Percentiles rank a stretch among this genome's conserved stretches.
These are phyloP conservation scores for Bruguiera gymnorhiza DNA, from an alignment of 345 rosid genomes.

Conservation along the genomic window DNA sequence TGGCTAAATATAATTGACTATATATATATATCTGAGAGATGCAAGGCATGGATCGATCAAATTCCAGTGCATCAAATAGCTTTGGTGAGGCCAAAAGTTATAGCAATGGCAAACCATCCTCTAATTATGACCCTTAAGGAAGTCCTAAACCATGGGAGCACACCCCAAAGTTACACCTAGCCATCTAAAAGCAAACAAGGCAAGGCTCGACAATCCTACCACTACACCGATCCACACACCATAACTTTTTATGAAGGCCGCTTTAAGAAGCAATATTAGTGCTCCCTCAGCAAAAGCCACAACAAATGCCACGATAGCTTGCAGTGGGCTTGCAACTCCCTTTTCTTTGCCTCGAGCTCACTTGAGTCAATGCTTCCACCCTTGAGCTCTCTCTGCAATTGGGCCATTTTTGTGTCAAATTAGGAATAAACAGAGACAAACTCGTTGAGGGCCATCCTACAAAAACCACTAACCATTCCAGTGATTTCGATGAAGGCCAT, in stretches of 20 bases:
- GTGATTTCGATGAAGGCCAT: conserved; percentile 72
- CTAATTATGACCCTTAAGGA: conserved; percentile 36
- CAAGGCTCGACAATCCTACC: conserved; percentile 30
- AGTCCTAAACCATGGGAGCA: conserved; percentile 6
- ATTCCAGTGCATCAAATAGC: conserved; percentile 10
- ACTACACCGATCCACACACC: conserved; percentile 29
- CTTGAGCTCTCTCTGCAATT: too few relatives aligned
- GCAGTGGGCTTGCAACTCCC: too few relatives aligned
- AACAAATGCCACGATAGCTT: too few relatives aligned
- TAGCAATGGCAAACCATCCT: conserved; percentile 46
- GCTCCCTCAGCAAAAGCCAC: too few relatives aligned
- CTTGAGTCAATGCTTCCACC: too few relatives aligned
- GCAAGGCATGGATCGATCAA: too few relatives aligned
- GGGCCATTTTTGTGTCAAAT: too few relatives aligned
- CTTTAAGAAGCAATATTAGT: too few relatives aligned
- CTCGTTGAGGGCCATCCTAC: conserved; percentile 87
- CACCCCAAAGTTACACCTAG: conserved; percentile 31
- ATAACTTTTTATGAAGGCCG: conserved; percentile 8
- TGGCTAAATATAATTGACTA: too few relatives aligned
- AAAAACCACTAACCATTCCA: conserved; percentile 66
- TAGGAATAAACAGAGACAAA: not conserved
- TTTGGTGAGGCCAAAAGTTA: conserved; percentile 38
- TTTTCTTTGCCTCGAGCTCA: too few relatives aligned
- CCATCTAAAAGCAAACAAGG: conserved; percentile 38
- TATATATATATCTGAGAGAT: too few relatives aligned